Base-by-base conservation (phyloP, 2,329 filamentous ascomycete species). In the Berkeleyomyces rouxiae region DNA sequence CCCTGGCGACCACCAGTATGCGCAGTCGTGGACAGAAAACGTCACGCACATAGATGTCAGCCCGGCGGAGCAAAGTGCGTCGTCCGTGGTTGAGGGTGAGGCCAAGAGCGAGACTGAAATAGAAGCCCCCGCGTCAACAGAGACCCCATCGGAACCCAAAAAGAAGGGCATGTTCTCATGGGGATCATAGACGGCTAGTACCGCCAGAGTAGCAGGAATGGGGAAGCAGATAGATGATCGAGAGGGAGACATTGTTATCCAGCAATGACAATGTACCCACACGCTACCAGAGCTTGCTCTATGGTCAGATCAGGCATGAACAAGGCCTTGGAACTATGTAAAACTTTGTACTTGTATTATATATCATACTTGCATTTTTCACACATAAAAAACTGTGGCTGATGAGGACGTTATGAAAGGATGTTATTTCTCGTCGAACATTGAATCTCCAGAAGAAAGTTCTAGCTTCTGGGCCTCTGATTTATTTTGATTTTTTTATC, bases 1-100 rank as follows among this genome's bases (percentile, higher is more conserved):
- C 66, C 73, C 76, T 61, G 68, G 72, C 63, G 79, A 82, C 66
- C 73, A 70, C 64, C 70, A 74, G 40, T 77, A 74, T 65, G 81
- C 80, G 0, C 65, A 71, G 67, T 64, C 69, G 16, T 83, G 81
- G 81, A 70, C 80, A 6, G 65, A 67, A 6, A 83, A 83, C 63
- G 80, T 83, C 66, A 72, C 70, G n/a, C 81, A 83, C 66, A 70
- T 73, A 1, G n/a, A 58, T 7, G 66, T 76, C 40, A 69, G 37
- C 42, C 43, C 36, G 61, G 46, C 39, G 55, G 39, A 47, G 49
- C 61, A 31, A 37, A 31, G 47, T 33, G n/a, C 37, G n/a, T 43
- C 44, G 10, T 61, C 59, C 39, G 59, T 67, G 23, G 65, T 66
- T 63, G 63, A 61, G 43, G 60, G 49, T 2, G 36, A 55, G 37